Percentiles rank a stretch among this genome's conserved stretches.
phyloP scores from a whole-genome alignment of 495 filamentous ascomycete species.

The Penicillium bialowiezense region DNA sequence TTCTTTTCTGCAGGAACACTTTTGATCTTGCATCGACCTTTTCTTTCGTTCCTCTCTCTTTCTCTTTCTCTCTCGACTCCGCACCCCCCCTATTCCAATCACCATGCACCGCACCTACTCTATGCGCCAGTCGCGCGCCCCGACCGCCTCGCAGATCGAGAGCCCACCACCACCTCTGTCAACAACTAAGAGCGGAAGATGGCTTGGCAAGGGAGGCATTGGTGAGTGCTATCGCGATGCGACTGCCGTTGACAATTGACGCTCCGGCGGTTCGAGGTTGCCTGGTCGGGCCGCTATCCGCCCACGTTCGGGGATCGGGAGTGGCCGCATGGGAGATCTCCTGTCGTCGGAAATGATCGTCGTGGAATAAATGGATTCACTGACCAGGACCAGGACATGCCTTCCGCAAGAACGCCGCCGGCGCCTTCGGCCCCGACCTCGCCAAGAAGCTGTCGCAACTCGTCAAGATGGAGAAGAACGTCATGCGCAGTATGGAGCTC shows the following conservation, averaged over 20 bases:
- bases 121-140: constrained; percentile 93
- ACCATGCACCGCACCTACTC: constrained; percentile 97
- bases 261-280: constrained; percentile 4
- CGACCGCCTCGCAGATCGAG: constrained; percentile 85
- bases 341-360: not conserved
- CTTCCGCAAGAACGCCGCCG: constrained; percentile 84
- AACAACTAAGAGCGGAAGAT: constrained; percentile 80
- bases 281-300: constrained; percentile 16
- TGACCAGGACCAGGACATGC: constrained; percentile 72
- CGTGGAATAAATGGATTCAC: not conserved
- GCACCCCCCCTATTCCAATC: not conserved
- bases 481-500: constrained; percentile 96
- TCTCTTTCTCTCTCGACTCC: constrained; percentile 1
- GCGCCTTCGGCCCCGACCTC: constrained; percentile 93
- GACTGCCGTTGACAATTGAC: not conserved
- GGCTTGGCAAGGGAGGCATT: constrained; percentile 82
- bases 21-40: not conserved
- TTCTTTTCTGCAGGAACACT: constrained; percentile 20
- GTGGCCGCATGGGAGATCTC: not conserved
- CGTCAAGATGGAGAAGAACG: constrained; percentile 99
- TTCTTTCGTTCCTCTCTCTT: constrained; percentile 2
- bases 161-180: constrained; percentile 92
- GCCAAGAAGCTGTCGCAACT: constrained; percentile 96
- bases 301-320: not conserved
- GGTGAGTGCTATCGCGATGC: constrained; percentile 56